A percentile compares a stretch with the other conserved stretches of the same genome.
Evolutionary conservation across 1,284 basidiomycete genomes (phyloP).

Genomic region (Sparassis latifolia): DNA sequence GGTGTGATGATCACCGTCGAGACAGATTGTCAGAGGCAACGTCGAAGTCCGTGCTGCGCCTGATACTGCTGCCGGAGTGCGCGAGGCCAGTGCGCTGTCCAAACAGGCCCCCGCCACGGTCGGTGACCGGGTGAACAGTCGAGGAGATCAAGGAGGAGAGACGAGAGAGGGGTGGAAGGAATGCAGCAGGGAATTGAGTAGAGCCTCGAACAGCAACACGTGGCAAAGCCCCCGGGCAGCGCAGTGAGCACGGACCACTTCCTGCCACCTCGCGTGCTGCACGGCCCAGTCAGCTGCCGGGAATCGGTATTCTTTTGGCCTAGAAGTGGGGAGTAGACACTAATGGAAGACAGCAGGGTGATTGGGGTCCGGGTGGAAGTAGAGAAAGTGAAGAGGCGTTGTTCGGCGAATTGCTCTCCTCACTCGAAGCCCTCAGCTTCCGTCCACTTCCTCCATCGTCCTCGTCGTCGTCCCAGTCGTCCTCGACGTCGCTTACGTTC

Average conservation of each 20-base stretch:
- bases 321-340: not conserved
- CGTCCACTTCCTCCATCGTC: not conserved
- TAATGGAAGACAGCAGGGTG: not conserved
- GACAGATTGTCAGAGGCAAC: no score
- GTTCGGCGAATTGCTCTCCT: not conserved
- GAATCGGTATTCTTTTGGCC: not conserved
- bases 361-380: not conserved
- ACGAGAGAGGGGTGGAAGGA: constrained; percentile 33
- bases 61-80: no score
- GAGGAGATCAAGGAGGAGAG: constrained; percentile 28
- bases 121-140: no score
- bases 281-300: not conserved
- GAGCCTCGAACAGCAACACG: not conserved
- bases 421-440: not conserved
- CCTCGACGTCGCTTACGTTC: not conserved
- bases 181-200: not conserved
- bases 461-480: not conserved
- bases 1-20: no score
- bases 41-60: no score
- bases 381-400: not conserved
- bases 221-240: not conserved
- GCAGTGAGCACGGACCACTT: not conserved
- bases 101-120: no score
- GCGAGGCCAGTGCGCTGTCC: no score
- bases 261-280: not conserved